These are phyloP conservation scores for Colletotrichum neosansevieriae DNA, from an alignment of 2,329 filamentous ascomycete genomes.

Conservation along the genomic window DNA sequence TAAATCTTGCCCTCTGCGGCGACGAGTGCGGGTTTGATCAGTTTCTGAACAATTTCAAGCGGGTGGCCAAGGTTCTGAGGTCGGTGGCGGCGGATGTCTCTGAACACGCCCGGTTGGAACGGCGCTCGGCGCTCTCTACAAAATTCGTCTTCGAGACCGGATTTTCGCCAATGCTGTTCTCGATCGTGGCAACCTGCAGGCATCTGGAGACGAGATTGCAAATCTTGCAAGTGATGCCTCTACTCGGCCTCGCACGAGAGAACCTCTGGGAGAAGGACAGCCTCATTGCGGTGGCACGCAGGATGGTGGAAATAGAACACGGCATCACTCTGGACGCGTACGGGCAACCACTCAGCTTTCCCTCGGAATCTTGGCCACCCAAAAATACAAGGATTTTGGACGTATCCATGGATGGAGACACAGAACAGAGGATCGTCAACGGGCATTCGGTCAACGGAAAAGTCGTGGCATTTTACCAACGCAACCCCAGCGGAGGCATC, in stretches of 20 bases:
- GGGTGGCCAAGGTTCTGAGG: conserved; percentile 2
- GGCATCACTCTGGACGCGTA: conserved; percentile 20
- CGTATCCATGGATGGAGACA: neutral
- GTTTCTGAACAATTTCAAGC: conserved; percentile 24
- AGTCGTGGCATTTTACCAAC: neutral
- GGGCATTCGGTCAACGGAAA: conserved; percentile 1
- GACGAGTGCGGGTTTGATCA: conserved; percentile 33
- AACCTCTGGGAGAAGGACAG: conserved; percentile 33
- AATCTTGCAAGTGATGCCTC: conserved; percentile 21
- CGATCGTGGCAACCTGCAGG: conserved; percentile 24
- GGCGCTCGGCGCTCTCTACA: neutral
- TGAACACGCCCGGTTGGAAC: neutral
- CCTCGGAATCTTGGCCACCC: neutral
- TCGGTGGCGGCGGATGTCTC: neutral
- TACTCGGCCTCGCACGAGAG: conserved; percentile 27
- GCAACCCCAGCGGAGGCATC: neutral
- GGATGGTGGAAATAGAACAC: conserved; percentile 36
- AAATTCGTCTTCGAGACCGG: conserved; percentile 37
- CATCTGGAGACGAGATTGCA: conserved; percentile 28
- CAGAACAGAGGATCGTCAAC: neutral
- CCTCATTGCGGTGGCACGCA: conserved; percentile 23
- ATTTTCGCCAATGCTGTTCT: conserved; percentile 34
- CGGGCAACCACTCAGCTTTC: neutral
- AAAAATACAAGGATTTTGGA: neutral
- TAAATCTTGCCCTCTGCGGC: conserved; percentile 51